Percentiles rank a stretch among this genome's conserved stretches.
Evolutionary conservation across 495 filamentous ascomycete species (phyloP).

Genomic region (Ascodesmis nigricans): DNA sequence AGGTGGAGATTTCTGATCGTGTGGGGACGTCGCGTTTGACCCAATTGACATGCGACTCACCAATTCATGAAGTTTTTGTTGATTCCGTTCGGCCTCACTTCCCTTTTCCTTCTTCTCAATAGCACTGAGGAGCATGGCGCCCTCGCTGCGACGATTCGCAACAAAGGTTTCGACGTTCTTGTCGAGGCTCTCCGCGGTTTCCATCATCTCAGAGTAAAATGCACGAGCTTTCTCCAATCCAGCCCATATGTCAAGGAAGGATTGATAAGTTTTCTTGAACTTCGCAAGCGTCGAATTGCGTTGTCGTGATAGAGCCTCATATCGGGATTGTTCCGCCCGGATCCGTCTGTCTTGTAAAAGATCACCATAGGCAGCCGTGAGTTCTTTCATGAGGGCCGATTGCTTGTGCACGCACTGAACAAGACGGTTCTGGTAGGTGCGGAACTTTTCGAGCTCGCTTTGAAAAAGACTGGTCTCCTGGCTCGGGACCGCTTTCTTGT

Average conservation of each 20-base stretch:
- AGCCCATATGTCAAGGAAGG: constrained; percentile 73
- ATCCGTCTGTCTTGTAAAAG: constrained; percentile 89
- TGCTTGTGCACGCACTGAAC: constrained; percentile 90
- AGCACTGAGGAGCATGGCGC: constrained; percentile 63
- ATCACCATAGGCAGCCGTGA: constrained; percentile 68
- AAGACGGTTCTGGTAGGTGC: constrained; percentile 75
- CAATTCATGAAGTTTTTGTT: constrained; percentile 60
- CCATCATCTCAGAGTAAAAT: constrained; percentile 89
- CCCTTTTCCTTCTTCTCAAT: constrained; percentile 59
- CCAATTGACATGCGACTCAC: too few species aligned
- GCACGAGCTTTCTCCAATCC: constrained; percentile 67
- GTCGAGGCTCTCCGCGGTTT: constrained; percentile 80
- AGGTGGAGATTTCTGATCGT: constrained; percentile 25
- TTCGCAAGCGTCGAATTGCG: constrained; percentile 57
- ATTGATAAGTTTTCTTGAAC: constrained; percentile 81
- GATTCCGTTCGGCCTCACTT: constrained; percentile 62
- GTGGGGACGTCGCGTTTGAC: too few species aligned
- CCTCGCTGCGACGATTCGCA: constrained; percentile 78
- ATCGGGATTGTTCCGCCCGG: constrained; percentile 78
- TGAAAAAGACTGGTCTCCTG: constrained; percentile 83
- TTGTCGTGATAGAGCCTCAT: constrained; percentile 69
- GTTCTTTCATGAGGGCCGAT: constrained; percentile 76
- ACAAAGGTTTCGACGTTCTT: constrained; percentile 97
- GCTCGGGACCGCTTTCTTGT: constrained; percentile 80
- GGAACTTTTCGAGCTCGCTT: constrained; percentile 85